Base-by-base conservation (phyloP, 176 grass and related monocot species). In the Oryza rufipogon region DNA sequence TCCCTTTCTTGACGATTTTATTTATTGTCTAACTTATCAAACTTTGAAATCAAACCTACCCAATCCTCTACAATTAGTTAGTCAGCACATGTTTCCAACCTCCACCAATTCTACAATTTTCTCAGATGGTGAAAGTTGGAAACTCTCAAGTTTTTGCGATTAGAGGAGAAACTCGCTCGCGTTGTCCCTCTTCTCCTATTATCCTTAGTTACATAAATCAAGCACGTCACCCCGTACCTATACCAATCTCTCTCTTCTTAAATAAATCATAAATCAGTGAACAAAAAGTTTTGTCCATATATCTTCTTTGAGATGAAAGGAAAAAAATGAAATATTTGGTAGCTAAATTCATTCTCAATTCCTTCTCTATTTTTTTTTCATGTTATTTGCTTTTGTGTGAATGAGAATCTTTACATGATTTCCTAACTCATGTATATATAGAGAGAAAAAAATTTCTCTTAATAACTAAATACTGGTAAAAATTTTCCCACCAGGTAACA, bases 211-310 rank as follows among this genome's bases (percentile, higher is more conserved):
- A 52, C 15, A 0, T 0, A 16, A 52, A 52, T 52, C 4, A 52
- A 52, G 4, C 49, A 17, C 0, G 15, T 1, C 4, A 17, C 5
- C 0, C 4, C 1, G 0, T 6, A 1, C 1, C 4, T 6, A 6
- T 15, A 15, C 1, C 49, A 4, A 16, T 52, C 4, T 11, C 2
- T 16, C 4, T 52, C 4, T 51, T 16, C 7, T 39, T 20, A 69
- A 69, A 19, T 69, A 39, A 69, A 69, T 1, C 9, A 19, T 69
- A 39, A 69, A 69, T 1, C 9, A 13, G 3, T 38, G 9, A 69
- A 69, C 4, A 17, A 19, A 16, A 34, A 17, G 66, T 19, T 49
- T 49, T 52, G 4, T 19, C 8, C 16, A 11, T 16, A 69, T 17
- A 33, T 39, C 67, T 38, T 69, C 3, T 2, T 19, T 39, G 4